Evolutionary conservation across 208 protist genomes (phyloP), one percentile per base, ranked within the genome.

Genomic region (Trypanosoma vivax): DNA sequence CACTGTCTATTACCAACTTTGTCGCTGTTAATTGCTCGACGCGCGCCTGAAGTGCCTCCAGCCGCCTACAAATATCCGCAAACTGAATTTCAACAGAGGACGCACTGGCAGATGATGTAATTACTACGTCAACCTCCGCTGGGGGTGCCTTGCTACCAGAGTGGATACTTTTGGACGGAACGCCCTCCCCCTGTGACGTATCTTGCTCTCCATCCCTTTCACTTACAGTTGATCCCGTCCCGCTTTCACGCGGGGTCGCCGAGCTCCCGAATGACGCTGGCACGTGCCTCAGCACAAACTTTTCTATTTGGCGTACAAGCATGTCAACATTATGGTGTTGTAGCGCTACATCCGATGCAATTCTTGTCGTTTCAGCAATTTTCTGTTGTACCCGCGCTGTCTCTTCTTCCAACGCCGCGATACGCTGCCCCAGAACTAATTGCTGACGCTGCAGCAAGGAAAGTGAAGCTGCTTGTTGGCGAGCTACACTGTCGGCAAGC

Each of bases 281-380:
- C 1, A 27, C 3, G 16, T 33, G 29, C 10, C 28, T 38, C 4
- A 78, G 45, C 6, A 83, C 65, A 27, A 66, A 50, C 14, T 65
- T 64, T 50, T 88, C 83, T 43, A 88, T 67, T 54, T 91, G 83
- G 29, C 69, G 64, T 35, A 88, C 62, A 11, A 91, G 69, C 6
- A 71, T 42, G 49, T 88, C 79, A 1, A 66, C 71, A 52, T 82
- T 86, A 34, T 68, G 63, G 61, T 82, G 66, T 25, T 73, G 37
- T 35, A 91, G 47, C 24, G 64, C 52, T 7, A 88, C 63, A 38
- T 82, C 77, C 0, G 79, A 81, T 25, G 75, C 61, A 1, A 68
- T 42, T 0, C 79, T 53, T 19, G 65, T 64, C 33, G 72, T 57
- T 40, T 80, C 72, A 5, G 39, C 54, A 34, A 84, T 56, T 35